These are phyloP conservation scores for Aspergillus sp. DNA, from an alignment of 2,329 filamentous ascomycete genomes.

Conservation along the genomic window DNA sequence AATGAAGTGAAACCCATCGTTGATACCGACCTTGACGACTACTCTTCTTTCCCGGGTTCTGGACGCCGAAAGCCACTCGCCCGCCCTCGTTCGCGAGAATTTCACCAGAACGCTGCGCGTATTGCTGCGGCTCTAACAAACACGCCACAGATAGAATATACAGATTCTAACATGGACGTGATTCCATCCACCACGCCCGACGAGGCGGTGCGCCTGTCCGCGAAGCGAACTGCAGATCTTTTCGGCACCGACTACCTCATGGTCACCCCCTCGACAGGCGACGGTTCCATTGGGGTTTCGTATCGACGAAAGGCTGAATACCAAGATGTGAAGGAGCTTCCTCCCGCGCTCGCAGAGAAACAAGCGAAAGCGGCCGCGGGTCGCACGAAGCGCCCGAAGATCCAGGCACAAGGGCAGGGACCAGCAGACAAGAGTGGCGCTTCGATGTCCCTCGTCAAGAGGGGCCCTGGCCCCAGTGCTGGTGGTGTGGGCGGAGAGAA, in stretches of 20 bases:
- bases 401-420: slow-evolving; percentile 48
- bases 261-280: slow-evolving; percentile 42
- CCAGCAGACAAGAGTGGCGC: slow-evolving; percentile 51
- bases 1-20: not conserved
- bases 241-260: slow-evolving; percentile 49
- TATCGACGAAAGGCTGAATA: slow-evolving; percentile 64
- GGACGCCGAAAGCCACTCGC: not conserved
- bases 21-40: not conserved
- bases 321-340: slow-evolving; percentile 71
- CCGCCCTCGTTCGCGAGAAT: not conserved
- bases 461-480: slow-evolving; percentile 27
- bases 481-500: slow-evolving; percentile 35
- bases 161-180: slow-evolving; percentile 28
- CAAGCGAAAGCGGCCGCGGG: slow-evolving; percentile 66
- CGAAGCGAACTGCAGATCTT: slow-evolving; percentile 47
- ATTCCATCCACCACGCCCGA: slow-evolving; percentile 29
- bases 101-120: not conserved
- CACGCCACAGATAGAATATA: not conserved
- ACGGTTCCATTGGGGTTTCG: slow-evolving; percentile 44
- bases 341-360: slow-evolving; percentile 74
- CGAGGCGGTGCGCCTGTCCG: slow-evolving; percentile 40
- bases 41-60: slow-evolving; percentile 3
- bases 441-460: slow-evolving; percentile 57
- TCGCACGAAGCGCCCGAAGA: slow-evolving; percentile 62
- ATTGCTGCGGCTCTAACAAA: not conserved